Evolutionary conservation across 1,284 basidiomycete genomes (phyloP).

Genomic region (Meripilus lineatus): DNA sequence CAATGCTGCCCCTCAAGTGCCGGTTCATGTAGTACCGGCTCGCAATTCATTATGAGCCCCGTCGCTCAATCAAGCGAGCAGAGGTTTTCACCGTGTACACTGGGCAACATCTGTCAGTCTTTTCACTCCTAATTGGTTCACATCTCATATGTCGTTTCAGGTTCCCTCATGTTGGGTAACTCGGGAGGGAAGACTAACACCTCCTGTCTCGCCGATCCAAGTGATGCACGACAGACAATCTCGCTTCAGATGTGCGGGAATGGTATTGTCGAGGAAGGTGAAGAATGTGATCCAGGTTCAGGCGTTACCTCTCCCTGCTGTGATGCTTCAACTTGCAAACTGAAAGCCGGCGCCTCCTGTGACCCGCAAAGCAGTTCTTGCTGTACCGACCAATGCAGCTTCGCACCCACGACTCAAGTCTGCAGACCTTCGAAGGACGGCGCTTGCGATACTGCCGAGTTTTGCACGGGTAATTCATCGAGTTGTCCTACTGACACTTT

Average conservation of each 20-base stretch:
- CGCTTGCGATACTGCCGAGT: constrained; percentile 75
- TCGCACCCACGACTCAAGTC: constrained; percentile 60
- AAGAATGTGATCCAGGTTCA: constrained; percentile 86
- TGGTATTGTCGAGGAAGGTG: constrained; percentile 71
- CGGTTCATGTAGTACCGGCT: constrained; percentile 59
- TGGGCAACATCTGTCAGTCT: constrained; percentile 82
- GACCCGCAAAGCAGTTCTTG: constrained; percentile 78
- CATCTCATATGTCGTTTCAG: constrained; percentile 25
- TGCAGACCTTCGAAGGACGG: constrained; percentile 71
- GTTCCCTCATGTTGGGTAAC: constrained; percentile 52
- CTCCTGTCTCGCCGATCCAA: constrained; percentile 60
- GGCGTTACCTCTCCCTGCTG: constrained; percentile 69
- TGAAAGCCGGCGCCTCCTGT: constrained; percentile 69
- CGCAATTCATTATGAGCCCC: constrained; percentile 79
- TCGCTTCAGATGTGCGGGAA: constrained; percentile 76
- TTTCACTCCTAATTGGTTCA: neutral
- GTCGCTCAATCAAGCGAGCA: constrained; percentile 64
- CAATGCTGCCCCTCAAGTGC: constrained; percentile 72
- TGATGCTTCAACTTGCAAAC: constrained; percentile 75
- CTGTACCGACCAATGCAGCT: constrained; percentile 69
- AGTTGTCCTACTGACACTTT: constrained; percentile 71
- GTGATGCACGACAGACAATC: constrained; percentile 39
- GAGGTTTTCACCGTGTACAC: constrained; percentile 72
- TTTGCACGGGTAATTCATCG: constrained; percentile 73
- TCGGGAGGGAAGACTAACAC: constrained; percentile 42